Base-by-base conservation (phyloP, 2,329 filamentous ascomycete species). In the Penicillium verrucosum region DNA sequence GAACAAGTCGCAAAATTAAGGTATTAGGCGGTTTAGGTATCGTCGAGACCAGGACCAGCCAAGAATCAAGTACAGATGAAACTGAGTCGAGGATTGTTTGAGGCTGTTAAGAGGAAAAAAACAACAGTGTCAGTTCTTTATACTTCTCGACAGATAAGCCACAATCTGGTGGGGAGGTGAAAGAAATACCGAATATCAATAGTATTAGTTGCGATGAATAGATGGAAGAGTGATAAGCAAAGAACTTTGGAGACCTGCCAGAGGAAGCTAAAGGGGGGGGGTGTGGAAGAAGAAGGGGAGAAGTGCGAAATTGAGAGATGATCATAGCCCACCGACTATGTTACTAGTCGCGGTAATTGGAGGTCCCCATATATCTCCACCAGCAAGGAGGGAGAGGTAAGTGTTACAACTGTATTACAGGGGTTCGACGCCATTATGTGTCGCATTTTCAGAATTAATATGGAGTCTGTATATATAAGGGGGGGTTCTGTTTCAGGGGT, bases 11-110 rank as follows among this genome's bases (percentile, higher is more conserved):
- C 41, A 58, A 37, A 54, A 51, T 53, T 51, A 49, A 57, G 47
- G 48, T 56, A 55, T 45, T 53, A 59, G 50, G 27, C 16, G 47
- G 43, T 46, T 52, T 30, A 36, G 29, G 29, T 51, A 51, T 44
- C 25, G 42, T 51, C 49, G 61, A 64, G 58, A 70, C 63, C 65
- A 68, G 65, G 65, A 61, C 68, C 70, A 70, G 71, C 67, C 67
- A 65, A 66, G 60, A 62, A 62, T 59, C 58, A 62, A 62, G 54
- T 54, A 41, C 43, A 32, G 41, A 23, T 30, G 25, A 32, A 32
- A 18, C 10, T 32, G 16, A 30, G 34, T 16, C 11, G 27, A 51
- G 29, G 37, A 8, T 23, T 3, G 21, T 36, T 18, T n/a, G 27
- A 36, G n/a, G 16, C 40, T 37, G 21, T 16, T 32, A n/a, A 4